A percentile compares a stretch with the other conserved stretches of the same genome.
Conservation (phyloP, 176 grass and related monocot species). For the Chrysopogon serrulatus region DNA sequence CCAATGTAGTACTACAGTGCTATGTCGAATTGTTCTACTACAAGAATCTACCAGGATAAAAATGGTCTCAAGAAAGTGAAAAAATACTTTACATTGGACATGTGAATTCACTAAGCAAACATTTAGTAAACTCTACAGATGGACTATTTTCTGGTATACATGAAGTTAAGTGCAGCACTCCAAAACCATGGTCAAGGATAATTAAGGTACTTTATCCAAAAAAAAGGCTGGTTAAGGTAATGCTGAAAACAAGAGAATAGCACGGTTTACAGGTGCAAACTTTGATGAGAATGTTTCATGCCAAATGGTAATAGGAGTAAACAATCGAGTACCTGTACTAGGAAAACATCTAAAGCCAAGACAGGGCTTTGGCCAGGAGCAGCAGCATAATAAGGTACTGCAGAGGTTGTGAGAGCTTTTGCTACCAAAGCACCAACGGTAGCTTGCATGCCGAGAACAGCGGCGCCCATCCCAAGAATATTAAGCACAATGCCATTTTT, state of each 20-base stretch:
- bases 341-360: constrained; percentile 90
- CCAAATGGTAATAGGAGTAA: not conserved
- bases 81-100: not conserved
- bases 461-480: constrained; percentile 81
- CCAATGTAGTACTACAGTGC: not conserved
- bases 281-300: not conserved
- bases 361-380: constrained; percentile 72
- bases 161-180: not conserved
- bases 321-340: constrained; percentile 75
- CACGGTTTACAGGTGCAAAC: not conserved
- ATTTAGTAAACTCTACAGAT: not conserved
- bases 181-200: not conserved
- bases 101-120: not conserved
- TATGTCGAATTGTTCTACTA: not conserved
- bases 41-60: not conserved
- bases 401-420: constrained; percentile 84
- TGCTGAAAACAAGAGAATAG: not conserved
- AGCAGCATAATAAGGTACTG: constrained; percentile 67
- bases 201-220: no score
- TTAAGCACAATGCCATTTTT: constrained; percentile 89
- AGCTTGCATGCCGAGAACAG: constrained; percentile 98
- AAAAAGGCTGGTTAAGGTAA: not conserved
- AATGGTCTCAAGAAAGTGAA: not conserved
- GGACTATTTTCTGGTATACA: not conserved
- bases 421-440: constrained; percentile 91